Percentiles rank a stretch among this genome's conserved stretches.
phyloP scores from a whole-genome alignment of 371 early-diverging fungal genomes.

The Mucor ambiguus region DNA sequence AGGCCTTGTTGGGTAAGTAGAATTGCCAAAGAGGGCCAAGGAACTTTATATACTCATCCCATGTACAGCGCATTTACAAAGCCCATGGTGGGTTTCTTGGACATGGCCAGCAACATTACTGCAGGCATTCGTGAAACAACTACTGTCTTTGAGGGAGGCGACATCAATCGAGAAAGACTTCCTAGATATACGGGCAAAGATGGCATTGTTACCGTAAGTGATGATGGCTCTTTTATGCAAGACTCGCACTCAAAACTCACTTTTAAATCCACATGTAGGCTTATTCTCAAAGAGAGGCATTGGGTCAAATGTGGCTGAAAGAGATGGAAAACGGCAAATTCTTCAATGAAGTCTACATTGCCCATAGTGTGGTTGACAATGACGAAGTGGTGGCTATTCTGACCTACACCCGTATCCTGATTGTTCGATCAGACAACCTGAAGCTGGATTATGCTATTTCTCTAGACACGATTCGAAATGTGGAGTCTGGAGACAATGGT shows the following conservation, averaged over 20 bases:
- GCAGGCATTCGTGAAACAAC: conserved; percentile 96
- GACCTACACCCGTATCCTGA: conserved; percentile 64
- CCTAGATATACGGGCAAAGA: conserved; percentile 90
- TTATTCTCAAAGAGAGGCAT: conserved; percentile 83
- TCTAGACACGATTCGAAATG: conserved; percentile 24
- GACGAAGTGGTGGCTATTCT: conserved; percentile 69
- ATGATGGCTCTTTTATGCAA: not conserved
- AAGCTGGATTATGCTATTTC: conserved; percentile 61
- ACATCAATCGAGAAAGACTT: conserved; percentile 73
- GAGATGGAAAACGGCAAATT: conserved; percentile 79
- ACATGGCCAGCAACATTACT: conserved; percentile 79
- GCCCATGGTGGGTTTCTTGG: conserved; percentile 87
- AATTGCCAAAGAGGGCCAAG: not conserved
- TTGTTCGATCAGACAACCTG: conserved; percentile 58
- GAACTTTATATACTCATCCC: not conserved
- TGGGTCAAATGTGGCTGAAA: conserved; percentile 91
- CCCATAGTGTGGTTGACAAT: conserved; percentile 61
- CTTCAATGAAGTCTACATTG: conserved; percentile 82
- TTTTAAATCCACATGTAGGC: conserved; percentile 31
- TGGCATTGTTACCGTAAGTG: conserved; percentile 68
- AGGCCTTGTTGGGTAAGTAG: conserved; percentile 71
- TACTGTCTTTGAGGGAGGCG: conserved; percentile 84
- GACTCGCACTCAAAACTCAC: not conserved
- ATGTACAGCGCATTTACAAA: conserved; percentile 75
- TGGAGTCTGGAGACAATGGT: conserved; percentile 10